Base-by-base conservation (phyloP, 108 stramenopile species). In the Skeletonema grethae region DNA sequence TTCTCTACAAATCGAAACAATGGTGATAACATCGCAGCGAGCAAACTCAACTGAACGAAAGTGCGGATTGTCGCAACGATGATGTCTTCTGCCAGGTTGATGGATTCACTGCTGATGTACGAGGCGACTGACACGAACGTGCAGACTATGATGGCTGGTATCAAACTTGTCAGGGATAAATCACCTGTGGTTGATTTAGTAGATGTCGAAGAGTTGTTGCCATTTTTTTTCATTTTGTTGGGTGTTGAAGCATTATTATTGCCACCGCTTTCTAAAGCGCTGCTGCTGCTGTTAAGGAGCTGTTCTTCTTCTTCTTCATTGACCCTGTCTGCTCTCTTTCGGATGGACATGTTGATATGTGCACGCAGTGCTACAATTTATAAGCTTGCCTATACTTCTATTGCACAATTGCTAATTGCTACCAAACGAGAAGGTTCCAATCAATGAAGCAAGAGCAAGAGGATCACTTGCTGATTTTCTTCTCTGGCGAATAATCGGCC, bases 1-100 rank as follows among this genome's bases (percentile, higher is more conserved):
- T 65, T 71, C 36, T 61, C 76, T 29, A 70, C 76, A 4, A 53
- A 68, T 9, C 72, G 70, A 65, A 78, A 78, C 25, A 78, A 28
- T 12, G 77, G 77, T 28, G 65, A 64, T 12, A 78, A 63, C 3
- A 78, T 28, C 10, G 72, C 63, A 9, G 70, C 77, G 5, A 78
- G 63, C 18, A 70, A 29, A n/a, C 60, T 70, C 2, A 78, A 57
- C 31, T 78, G 77, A 1, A 72, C 31, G 38, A 78, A 62, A 25
- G 70, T 78, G 15, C 77, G 63, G 13, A 72, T 16, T n/a, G 77
- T 46, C 35, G 70, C 70, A 24, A 78, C 43, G 10, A 72, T 31
- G 25, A 78, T 58, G 16, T 65, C 62, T 30, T 64, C 70, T 13
- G 65, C 45, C 38, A 78, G 29, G n/a, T 78, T 62, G 20, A 65